Percentiles rank a stretch among this genome's conserved stretches.
phyloP scores from a whole-genome alignment of 1,284 basidiomycete genomes.

The Calocybe gambosa region DNA sequence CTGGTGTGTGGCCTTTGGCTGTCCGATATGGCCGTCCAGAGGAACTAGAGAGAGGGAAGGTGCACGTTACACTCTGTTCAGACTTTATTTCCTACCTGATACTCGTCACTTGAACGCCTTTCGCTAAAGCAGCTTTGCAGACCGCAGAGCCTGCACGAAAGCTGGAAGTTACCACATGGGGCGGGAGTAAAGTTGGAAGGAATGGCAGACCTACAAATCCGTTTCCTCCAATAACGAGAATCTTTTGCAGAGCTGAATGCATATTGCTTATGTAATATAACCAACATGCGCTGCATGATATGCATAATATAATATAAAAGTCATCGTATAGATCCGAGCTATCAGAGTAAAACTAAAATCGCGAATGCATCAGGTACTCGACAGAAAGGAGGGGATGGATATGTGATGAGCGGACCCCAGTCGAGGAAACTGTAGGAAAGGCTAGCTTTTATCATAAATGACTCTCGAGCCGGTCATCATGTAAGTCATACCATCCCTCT shows the following conservation, averaged over 20 bases:
- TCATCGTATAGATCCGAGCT: slow-evolving; percentile 5
- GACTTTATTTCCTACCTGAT: slow-evolving; percentile 56
- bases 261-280: slow-evolving; percentile 19
- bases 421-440: slow-evolving; percentile 9
- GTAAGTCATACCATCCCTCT: slow-evolving; percentile 1
- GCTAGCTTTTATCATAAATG: slow-evolving; percentile 11
- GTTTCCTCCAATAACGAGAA: slow-evolving; percentile 91
- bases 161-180: slow-evolving; percentile 10
- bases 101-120: slow-evolving; percentile 84
- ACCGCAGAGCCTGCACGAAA: slow-evolving; percentile 75
- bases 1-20: slow-evolving; percentile 83
- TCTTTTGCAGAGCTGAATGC: slow-evolving; percentile 43
- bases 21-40: slow-evolving; percentile 84
- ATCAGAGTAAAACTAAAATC: slow-evolving; percentile 6
- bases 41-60: slow-evolving; percentile 48
- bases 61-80: neutral
- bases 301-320: neutral
- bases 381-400: slow-evolving; percentile 3
- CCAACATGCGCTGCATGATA: neutral
- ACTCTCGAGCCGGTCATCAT: slow-evolving; percentile 15
- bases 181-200: slow-evolving; percentile 8
- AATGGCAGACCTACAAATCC: slow-evolving; percentile 76
- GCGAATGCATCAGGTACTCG: slow-evolving; percentile 3
- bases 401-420: slow-evolving; percentile 10
- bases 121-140: slow-evolving; percentile 78